Evolutionary conservation across 2,329 filamentous ascomycete species (phyloP).

Genomic region (Daldinia eschscholtzii): DNA sequence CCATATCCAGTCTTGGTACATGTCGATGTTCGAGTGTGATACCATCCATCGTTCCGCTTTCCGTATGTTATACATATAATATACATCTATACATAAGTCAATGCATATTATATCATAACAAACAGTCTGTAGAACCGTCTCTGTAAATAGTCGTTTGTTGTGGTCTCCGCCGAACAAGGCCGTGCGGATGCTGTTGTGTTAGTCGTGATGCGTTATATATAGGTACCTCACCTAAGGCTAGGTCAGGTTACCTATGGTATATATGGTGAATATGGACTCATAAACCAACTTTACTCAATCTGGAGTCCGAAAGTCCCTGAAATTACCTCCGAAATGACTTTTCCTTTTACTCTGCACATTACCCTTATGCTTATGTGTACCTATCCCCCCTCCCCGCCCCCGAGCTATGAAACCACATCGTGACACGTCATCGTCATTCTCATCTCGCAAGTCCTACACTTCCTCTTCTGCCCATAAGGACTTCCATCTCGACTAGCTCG

Average conservation of each 20-base stretch:
- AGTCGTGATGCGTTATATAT: conserved; percentile 7
- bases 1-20: conserved; percentile 4
- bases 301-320: conserved; percentile 1
- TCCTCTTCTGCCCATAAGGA: conserved; percentile 48
- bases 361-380: conserved; percentile 1
- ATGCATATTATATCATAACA: background rate
- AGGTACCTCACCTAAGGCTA: too few relatives aligned
- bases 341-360: conserved; percentile 1
- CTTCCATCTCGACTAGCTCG: conserved; percentile 51
- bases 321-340: conserved; percentile 6
- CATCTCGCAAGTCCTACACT: conserved; percentile 49
- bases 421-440: conserved; percentile 25
- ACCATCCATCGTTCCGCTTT: background rate
- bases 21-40: conserved; percentile 8
- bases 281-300: conserved; percentile 5
- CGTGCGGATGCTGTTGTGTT: background rate
- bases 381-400: background rate
- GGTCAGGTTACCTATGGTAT: too few relatives aligned
- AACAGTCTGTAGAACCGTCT: background rate
- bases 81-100: background rate
- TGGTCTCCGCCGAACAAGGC: background rate
- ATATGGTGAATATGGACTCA: background rate
- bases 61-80: background rate
- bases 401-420: conserved; percentile 2
- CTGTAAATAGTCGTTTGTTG: background rate